Evolutionary conservation across 1,284 basidiomycete species (phyloP), one percentile per base, ranked within the genome.

Genomic region (Gomphus bonarii): DNA sequence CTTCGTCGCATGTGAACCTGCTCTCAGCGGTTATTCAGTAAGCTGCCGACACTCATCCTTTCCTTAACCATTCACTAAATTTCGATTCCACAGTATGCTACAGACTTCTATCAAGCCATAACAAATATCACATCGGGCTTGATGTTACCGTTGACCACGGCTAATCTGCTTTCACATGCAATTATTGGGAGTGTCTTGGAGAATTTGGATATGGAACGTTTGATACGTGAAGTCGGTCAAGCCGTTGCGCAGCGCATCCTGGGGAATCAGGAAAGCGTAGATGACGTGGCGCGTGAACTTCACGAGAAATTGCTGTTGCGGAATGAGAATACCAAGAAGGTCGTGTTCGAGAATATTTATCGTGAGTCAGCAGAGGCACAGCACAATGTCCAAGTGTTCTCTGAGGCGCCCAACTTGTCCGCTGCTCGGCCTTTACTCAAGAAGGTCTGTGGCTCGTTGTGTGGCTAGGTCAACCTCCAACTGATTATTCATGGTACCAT

Each of bases 1-100:
- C 73, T 94, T 97, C 69, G 95, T 99, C 18, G 95, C 97, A 31
- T 99, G 95, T 72, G 95, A 99, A 71, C 95, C 97, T 55, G 95
- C 95, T 2, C 76, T 98, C 58, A 95, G 92, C 60, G 91, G 92
- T 53, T 95, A 95, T 68, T 87, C 85, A 57, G 91, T 92, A 65
- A 68, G 86, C 69, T 47, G 25, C 3, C 33, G 20, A 28, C 18
- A 22, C 16, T 42, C 6, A 47, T 50, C 59, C 46, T 50, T 59
- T 60, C 60, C 59, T 61, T 38, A 61, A 60, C 61, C 57, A 48
- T 60, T 58, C 50, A 54, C 56, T 67, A 71, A 58, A 68, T 63
- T 58, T 53, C 58, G 49, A 57, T 61, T 60, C 63, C 63, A 53
- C 64, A 92, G 88, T 90, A 86, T 70, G 91, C 92, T 1, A 93